These are phyloP conservation scores for Backusella luteola DNA, from an alignment of 192 early-diverging fungal genomes.

Conservation along the genomic window DNA sequence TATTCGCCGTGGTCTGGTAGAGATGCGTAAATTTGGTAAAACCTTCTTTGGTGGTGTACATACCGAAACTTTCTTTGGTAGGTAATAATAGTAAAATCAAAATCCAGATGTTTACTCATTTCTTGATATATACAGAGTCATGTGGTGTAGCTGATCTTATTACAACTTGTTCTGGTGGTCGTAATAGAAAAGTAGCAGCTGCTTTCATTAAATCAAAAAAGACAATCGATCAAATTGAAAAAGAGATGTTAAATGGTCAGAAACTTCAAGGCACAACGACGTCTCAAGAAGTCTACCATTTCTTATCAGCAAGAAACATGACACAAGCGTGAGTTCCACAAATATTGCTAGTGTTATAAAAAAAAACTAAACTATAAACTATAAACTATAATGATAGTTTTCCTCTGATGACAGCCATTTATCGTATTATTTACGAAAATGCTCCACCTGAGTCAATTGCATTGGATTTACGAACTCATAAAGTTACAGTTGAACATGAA, in stretches of 20 bases:
- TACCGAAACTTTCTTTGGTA: conserved; percentile 92
- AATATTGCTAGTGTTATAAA: neutral
- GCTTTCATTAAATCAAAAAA: conserved; percentile 57
- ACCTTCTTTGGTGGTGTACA: conserved; percentile 77
- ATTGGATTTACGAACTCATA: conserved; percentile 36
- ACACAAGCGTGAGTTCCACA: neutral
- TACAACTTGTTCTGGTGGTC: conserved; percentile 90
- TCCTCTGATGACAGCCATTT: conserved; percentile 87
- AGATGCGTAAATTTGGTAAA: conserved; percentile 90
- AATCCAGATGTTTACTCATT: conserved; percentile 46
- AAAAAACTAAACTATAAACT: too few species aligned
- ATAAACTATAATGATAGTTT: conserved; percentile 39
- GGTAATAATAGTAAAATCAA: conserved; percentile 16
- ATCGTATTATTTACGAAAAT: conserved; percentile 82
- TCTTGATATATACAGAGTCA: conserved; percentile 33
- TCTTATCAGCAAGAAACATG: conserved; percentile 50
- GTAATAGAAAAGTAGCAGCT: conserved; percentile 88
- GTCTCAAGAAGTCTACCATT: conserved; percentile 79
- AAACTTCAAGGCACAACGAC: conserved; percentile 96
- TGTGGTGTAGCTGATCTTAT: conserved; percentile 96
- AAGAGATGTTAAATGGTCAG: conserved; percentile 93
- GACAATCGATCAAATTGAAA: conserved; percentile 83
- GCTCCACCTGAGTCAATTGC: conserved; percentile 66
- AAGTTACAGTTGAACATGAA: neutral
- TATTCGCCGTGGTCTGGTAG: conserved; percentile 87